These are phyloP conservation scores for Ziziphus jujuba DNA, from an alignment of 306 rosid genomes.

Conservation along the genomic window DNA sequence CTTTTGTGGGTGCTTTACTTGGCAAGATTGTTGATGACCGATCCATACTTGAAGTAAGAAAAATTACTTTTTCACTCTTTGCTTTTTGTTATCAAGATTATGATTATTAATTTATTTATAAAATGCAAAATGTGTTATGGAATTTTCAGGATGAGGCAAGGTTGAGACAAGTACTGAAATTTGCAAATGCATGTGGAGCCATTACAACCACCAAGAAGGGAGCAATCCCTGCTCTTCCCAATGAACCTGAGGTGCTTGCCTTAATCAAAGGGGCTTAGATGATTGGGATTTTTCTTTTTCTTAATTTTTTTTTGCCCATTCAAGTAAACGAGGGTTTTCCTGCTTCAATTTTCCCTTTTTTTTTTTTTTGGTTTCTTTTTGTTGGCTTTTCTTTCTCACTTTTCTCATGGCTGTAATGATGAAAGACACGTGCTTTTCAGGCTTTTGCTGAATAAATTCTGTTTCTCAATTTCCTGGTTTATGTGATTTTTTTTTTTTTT, in stretches of 20 bases:
- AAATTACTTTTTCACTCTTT: neutral
- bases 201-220: slow-evolving; percentile 90
- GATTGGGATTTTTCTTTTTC: slow-evolving; percentile 1
- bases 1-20: slow-evolving; percentile 82
- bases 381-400: neutral
- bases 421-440: slow-evolving; percentile 10
- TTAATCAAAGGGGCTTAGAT: slow-evolving; percentile 47
- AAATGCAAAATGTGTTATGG: neutral
- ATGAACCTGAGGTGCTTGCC: slow-evolving; percentile 49
- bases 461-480: neutral
- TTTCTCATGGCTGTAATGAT: slow-evolving; percentile 10
- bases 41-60: slow-evolving; percentile 68
- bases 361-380: neutral
- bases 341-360: slow-evolving; percentile 10
- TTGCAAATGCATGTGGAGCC: slow-evolving; percentile 90
- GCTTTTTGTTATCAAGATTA: too few species aligned
- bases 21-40: slow-evolving; percentile 83
- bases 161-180: slow-evolving; percentile 57
- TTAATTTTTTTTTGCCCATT: neutral
- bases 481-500: too few species aligned
- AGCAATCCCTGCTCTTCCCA: slow-evolving; percentile 87
- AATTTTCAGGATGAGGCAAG: slow-evolving; percentile 65
- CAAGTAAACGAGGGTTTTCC: slow-evolving; percentile 32
- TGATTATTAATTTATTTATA: too few species aligned
- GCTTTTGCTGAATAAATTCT: slow-evolving; percentile 34